Conservation (phyloP, 345 rosid genomes). For the Corchorus capsularis region DNA sequence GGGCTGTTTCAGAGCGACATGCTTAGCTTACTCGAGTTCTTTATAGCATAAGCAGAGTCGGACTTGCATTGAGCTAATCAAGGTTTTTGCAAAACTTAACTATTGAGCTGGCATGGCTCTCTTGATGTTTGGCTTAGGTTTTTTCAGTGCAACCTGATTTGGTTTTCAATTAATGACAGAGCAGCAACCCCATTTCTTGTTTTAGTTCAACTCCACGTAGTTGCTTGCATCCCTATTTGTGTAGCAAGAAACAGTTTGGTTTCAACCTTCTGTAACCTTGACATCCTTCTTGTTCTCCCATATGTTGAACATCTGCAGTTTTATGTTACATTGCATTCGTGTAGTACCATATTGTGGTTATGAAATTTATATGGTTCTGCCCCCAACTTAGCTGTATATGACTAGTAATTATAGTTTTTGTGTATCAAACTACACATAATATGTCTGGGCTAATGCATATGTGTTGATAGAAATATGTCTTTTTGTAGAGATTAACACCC, state of each 20-base stretch:
- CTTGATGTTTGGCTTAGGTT: neutral
- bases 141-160: slow-evolving; percentile 6
- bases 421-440: neutral
- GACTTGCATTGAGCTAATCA: slow-evolving; percentile 13
- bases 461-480: neutral
- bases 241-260: neutral
- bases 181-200: neutral
- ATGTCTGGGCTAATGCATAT: neutral
- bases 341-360: neutral
- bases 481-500: neutral
- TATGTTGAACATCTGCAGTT: neutral
- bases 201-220: neutral
- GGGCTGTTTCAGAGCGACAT: neutral
- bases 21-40: slow-evolving; percentile 1
- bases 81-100: slow-evolving; percentile 1
- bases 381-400: no score
- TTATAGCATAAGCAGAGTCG: slow-evolving; percentile 5
- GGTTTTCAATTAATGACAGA: neutral
- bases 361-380: neutral
- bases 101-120: neutral
- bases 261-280: slow-evolving; percentile 4
- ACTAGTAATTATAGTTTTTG: no score
- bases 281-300: neutral
- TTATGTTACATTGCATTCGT: neutral
- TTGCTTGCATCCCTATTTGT: slow-evolving; percentile 8